Base-by-base conservation (phyloP, 768 basidiomycete species). In the Termitomyces sp. region DNA sequence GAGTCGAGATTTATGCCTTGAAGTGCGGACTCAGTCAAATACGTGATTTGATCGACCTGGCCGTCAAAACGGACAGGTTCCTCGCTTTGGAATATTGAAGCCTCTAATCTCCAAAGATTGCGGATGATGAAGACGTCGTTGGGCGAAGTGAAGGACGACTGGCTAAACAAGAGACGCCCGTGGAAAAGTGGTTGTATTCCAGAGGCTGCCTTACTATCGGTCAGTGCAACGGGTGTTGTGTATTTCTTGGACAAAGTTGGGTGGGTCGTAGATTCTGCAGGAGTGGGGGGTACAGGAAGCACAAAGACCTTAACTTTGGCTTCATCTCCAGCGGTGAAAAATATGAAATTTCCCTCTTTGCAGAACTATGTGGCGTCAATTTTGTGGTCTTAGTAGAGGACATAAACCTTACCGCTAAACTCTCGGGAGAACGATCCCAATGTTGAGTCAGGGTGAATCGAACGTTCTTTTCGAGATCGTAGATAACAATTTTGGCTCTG, bases 391-490 rank as follows among this genome's bases (percentile, higher is more conserved):
- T 42, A 45, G 9, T 51, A 16, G 33, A n/a, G 35, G 35, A 7
- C 8, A 60, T 18, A 15, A 50, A n/a, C 67, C 87, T 66, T 71
- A 90, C 89, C 35, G 80, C 78, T 20, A 92, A 70, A 36, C 80
- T 70, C 64, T 78, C 81, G 0, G 91, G 86, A 36, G 91, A 91
- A 28, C 91, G 84, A 71, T 97, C 94, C 96, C 95, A 98, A 42
- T 79, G 69, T 66, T 92, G 87, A 0, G 92, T 92, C 55, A 94
- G 75, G 0, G 88, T 91, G 68, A 82, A 90, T 33, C 87, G 81
- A 15, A 89, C 79, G n/a, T 84, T 75, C 63, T 82, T 85, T 46
- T 74, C 71, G 16, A 96, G 75, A 68, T 96, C 92, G 67, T 88
- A 92, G 9, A 94, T 82, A 46, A 94, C 85, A 51, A 95, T 81